Conservation (phyloP, 352 stramenopile species). For the Phytophthora ramorum region DNA sequence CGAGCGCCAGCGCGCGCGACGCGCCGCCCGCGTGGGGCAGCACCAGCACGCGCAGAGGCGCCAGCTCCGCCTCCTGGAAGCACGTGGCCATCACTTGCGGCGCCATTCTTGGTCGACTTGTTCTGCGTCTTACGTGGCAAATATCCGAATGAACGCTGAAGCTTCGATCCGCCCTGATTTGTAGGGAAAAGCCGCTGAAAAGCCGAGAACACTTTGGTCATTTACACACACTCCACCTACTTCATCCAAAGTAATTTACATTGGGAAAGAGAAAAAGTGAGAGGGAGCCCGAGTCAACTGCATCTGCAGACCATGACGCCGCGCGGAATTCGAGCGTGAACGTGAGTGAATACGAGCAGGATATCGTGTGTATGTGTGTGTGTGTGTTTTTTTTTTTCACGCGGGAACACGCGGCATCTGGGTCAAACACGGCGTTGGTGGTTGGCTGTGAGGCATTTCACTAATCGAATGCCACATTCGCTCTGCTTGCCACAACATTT, state of each 20-base stretch:
- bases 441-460: not conserved
- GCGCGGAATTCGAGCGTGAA: not conserved
- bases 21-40: slow-evolving; percentile 62
- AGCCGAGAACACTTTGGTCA: no score
- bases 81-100: slow-evolving; percentile 53
- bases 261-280: no score
- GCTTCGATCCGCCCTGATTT: no score
- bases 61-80: slow-evolving; percentile 70
- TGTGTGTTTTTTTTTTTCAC: not conserved
- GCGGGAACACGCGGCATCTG: not conserved
- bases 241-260: no score
- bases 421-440: not conserved
- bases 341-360: not conserved
- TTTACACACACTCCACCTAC: no score
- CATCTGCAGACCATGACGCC: no score
- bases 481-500: no score
- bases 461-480: not conserved
- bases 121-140: slow-evolving; percentile 13
- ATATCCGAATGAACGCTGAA: slow-evolving; percentile 19
- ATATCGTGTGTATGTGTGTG: no score
- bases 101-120: slow-evolving; percentile 22
- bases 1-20: slow-evolving; percentile 51
- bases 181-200: no score
- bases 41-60: slow-evolving; percentile 67
- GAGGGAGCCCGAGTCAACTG: no score